Evolutionary conservation across 495 filamentous ascomycete species (phyloP).

Genomic region (Trichocladium uniseriatum): DNA sequence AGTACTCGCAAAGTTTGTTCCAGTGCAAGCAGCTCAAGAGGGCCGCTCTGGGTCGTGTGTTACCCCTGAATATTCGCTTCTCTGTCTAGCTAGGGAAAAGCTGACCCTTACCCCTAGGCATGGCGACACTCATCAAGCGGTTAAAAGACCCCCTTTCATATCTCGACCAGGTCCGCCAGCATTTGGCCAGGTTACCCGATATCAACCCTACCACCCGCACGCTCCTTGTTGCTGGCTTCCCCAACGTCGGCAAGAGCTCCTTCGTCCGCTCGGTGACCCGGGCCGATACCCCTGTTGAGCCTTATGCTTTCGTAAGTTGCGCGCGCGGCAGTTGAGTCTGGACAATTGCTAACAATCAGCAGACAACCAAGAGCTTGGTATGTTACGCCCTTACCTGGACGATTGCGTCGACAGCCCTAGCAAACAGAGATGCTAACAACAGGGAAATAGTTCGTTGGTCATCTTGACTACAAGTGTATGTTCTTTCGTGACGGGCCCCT

Average conservation of each 20-base stretch:
- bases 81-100: too few species aligned
- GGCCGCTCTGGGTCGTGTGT: slow-evolving; percentile 55
- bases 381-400: not conserved
- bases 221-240: slow-evolving; percentile 90
- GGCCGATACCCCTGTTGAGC: slow-evolving; percentile 95
- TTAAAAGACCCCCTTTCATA: slow-evolving; percentile 91
- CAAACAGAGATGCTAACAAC: slow-evolving; percentile 46
- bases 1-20: slow-evolving; percentile 91
- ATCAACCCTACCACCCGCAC: slow-evolving; percentile 97
- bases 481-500: not conserved
- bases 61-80: too few species aligned
- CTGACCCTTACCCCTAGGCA: too few species aligned
- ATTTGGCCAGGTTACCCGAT: slow-evolving; percentile 91
- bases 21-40: slow-evolving; percentile 46
- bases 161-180: slow-evolving; percentile 95
- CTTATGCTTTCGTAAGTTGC: slow-evolving; percentile 68
- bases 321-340: not conserved
- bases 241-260: slow-evolving; percentile 94
- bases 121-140: slow-evolving; percentile 91
- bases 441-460: slow-evolving; percentile 91
- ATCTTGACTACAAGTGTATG: slow-evolving; percentile 88
- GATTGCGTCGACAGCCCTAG: not conserved
- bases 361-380: slow-evolving; percentile 78
- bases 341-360: slow-evolving; percentile 1
- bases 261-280: slow-evolving; percentile 86